These are phyloP conservation scores for Hygrophila difformis DNA, from an alignment of 257 asterid species.

Conservation along the genomic window DNA sequence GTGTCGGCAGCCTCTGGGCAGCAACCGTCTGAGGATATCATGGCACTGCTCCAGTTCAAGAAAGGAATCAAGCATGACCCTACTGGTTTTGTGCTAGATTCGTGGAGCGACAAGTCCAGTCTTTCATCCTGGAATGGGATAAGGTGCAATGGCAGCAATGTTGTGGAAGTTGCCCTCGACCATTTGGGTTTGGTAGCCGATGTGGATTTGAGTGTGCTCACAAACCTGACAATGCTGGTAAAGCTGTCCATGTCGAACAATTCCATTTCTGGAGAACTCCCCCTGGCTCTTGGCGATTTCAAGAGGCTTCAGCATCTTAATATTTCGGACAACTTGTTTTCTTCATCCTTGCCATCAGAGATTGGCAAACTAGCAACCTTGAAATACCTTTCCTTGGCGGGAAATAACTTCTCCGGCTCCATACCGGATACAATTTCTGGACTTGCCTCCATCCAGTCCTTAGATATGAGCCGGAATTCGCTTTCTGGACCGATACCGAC, in stretches of 20 bases:
- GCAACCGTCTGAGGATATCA: slow-evolving; percentile 90
- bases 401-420: slow-evolving; percentile 73
- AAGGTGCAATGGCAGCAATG: slow-evolving; percentile 92
- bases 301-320: slow-evolving; percentile 72
- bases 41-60: slow-evolving; percentile 79
- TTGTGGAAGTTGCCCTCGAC: slow-evolving; percentile 88
- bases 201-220: slow-evolving; percentile 63
- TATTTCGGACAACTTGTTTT: slow-evolving; percentile 64
- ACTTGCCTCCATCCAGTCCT: slow-evolving; percentile 50
- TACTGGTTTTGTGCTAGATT: slow-evolving; percentile 70
- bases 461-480: slow-evolving; percentile 69
- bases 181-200: slow-evolving; percentile 59
- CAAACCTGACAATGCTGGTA: slow-evolving; percentile 82
- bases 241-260: slow-evolving; percentile 83
- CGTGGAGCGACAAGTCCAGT: slow-evolving; percentile 97
- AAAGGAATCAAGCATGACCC: slow-evolving; percentile 93
- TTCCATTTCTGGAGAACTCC: slow-evolving; percentile 59
- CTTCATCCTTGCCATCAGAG: slow-evolving; percentile 59
- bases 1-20: slow-evolving; percentile 56
- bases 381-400: slow-evolving; percentile 70
- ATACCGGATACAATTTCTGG: slow-evolving; percentile 62
- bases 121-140: slow-evolving; percentile 99
- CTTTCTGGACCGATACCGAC: slow-evolving; percentile 62
- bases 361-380: slow-evolving; percentile 47
- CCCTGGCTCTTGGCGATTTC: slow-evolving; percentile 46